These are phyloP conservation scores for Daldinia loculata DNA, from an alignment of 495 filamentous ascomycete species.

Conservation along the genomic window DNA sequence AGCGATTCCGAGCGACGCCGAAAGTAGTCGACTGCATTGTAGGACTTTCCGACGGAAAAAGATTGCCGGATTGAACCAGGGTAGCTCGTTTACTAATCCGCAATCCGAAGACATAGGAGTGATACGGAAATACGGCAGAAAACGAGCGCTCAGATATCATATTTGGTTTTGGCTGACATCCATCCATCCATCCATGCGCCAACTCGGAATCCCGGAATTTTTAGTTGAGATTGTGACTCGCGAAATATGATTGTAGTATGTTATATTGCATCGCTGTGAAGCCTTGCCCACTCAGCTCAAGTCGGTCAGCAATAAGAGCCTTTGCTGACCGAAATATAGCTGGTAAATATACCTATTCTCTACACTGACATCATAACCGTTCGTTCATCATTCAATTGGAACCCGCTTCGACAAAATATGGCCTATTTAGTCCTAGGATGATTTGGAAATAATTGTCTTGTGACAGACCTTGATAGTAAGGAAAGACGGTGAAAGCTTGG, in stretches of 20 bases:
- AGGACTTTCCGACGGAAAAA: constrained; percentile 4
- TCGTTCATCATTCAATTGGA: not conserved
- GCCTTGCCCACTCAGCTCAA: constrained; percentile 17
- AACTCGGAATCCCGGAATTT: constrained; percentile 40
- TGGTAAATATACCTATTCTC: not conserved
- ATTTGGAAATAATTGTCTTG: not conserved
- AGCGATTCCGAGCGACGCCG: constrained; percentile 28
- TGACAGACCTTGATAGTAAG: not conserved
- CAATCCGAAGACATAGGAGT: constrained; percentile 5
- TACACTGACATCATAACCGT: not conserved
- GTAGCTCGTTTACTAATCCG: constrained; percentile 2
- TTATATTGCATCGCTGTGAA: not conserved
- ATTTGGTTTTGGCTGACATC: constrained; percentile 24
- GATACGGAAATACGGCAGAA: constrained; percentile 27
- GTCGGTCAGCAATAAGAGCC: not conserved
- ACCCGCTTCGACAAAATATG: not conserved
- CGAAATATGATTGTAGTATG: not conserved
- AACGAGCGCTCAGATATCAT: constrained; percentile 23
- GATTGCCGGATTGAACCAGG: constrained; percentile 7
- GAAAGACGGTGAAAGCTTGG: not conserved
- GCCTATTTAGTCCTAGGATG: not conserved
- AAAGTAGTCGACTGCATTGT: not conserved
- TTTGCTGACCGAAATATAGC: not conserved
- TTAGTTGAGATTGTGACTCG: constrained; percentile 11
- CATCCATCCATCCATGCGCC: constrained; percentile 21